Evolutionary conservation across 2,329 filamentous ascomycete species (phyloP), one percentile per base, ranked within the genome.

Genomic region (Sclerotinia subarctica): DNA sequence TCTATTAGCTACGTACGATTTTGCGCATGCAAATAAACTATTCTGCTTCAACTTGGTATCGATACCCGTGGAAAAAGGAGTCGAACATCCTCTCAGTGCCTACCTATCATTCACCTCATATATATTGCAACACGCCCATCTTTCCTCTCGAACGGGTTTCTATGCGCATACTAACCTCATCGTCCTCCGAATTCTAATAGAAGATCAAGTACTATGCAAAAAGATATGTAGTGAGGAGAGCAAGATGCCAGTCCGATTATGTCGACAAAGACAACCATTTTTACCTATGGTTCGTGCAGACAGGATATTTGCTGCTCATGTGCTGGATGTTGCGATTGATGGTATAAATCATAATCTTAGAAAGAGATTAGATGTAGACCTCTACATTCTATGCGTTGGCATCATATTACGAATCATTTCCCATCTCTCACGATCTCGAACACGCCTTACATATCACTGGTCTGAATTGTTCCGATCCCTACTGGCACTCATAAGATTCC

Each of bases 321-420:
- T 98, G 21, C 82, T 99, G 62, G 95, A 99, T 77, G 87, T 92
- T 29, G 89, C 96, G 83, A 85, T 96, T 46, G 94, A 98, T 77
- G 92, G 91, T 5, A 90, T 98, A 73, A 97, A 94, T 74, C 95
- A 99, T 80, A 99, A 99, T 77, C 84, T 99, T 38, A 88, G 93
- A 42, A 88, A 92, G 59, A 87, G 91, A 49, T 85, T 99, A 4
- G 94, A 98, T 77, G 88, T 94, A 19, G 87, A 90, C 47, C 85
- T 98, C 46, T 97, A 97, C 77, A 90, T 88, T 29, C 86, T 96
- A 29, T 91, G 88, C 72, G 83, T 97, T 19, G 92, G 91, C 21
- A 91, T 97, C 70, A 84, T 97, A 72, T 84, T 96, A 66, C 90
- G 94, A 54, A 83, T 96, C 64, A 85, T 98, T 49, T 93, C 93